These are phyloP conservation scores for Emergomyces orientalis DNA, from an alignment of 2,329 filamentous ascomycete species.

Conservation along the genomic window DNA sequence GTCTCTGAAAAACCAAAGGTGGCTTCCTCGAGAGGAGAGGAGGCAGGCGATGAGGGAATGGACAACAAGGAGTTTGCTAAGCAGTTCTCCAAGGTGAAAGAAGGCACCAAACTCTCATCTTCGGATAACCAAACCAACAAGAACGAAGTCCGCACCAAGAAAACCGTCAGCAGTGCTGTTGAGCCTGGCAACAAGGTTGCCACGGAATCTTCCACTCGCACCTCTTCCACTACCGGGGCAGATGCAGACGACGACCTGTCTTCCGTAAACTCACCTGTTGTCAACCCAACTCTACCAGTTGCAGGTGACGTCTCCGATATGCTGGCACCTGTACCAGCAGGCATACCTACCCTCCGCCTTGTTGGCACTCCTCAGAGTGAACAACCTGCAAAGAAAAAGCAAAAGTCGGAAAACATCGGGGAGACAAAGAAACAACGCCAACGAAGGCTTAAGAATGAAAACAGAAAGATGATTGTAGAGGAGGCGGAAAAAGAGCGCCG, in stretches of 20 bases:
- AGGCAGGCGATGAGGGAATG: slow-evolving; percentile 47
- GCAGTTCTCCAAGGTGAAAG: slow-evolving; percentile 60
- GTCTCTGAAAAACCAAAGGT: slow-evolving; percentile 23
- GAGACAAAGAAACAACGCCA: slow-evolving; percentile 95
- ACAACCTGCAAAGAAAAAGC: slow-evolving; percentile 50
- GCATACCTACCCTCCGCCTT: slow-evolving; percentile 63
- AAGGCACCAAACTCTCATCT: slow-evolving; percentile 52
- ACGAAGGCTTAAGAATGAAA: slow-evolving; percentile 80
- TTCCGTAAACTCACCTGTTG: slow-evolving; percentile 56
- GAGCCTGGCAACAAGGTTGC: slow-evolving; percentile 22
- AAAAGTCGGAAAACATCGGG: slow-evolving; percentile 52
- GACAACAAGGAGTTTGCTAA: slow-evolving; percentile 69
- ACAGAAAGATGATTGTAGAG: slow-evolving; percentile 62
- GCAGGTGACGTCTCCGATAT: slow-evolving; percentile 76
- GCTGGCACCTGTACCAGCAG: slow-evolving; percentile 64
- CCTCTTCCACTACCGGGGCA: slow-evolving; percentile 61
- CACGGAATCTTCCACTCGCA: slow-evolving; percentile 40
- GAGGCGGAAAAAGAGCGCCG: slow-evolving; percentile 72
- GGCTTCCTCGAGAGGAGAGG: not conserved
- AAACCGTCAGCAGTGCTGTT: not conserved
- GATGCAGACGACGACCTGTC: slow-evolving; percentile 78
- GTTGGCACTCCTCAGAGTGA: slow-evolving; percentile 54
- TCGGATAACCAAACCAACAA: slow-evolving; percentile 41
- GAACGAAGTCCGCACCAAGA: slow-evolving; percentile 54
- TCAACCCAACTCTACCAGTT: slow-evolving; percentile 31